phyloP scores from a whole-genome alignment of 768 basidiomycete genomes.

The Sarcomyxa edulis region DNA sequence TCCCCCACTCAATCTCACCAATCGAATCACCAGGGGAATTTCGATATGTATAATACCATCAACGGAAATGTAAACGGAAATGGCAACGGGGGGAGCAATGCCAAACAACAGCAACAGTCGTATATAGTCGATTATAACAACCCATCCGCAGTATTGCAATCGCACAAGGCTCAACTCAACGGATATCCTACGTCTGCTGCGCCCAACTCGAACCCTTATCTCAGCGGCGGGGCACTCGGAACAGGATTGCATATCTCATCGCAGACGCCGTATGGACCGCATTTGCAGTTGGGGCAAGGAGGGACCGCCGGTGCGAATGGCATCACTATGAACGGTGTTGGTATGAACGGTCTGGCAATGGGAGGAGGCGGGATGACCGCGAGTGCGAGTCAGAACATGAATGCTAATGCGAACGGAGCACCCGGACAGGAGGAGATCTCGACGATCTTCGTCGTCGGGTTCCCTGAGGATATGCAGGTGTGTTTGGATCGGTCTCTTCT shows the following conservation, averaged over 20 bases:
- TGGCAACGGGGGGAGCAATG: too few relatives aligned
- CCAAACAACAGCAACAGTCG: too few relatives aligned
- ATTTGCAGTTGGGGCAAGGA: too few relatives aligned
- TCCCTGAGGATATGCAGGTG: slow-evolving; percentile 98
- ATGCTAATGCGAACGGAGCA: slow-evolving; percentile 18
- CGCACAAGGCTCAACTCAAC: too few relatives aligned
- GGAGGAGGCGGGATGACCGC: slow-evolving; percentile 21
- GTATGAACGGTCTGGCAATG: slow-evolving; percentile 12
- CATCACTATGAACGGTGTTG: too few relatives aligned
- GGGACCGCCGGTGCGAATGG: too few relatives aligned
- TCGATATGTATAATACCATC: too few relatives aligned
- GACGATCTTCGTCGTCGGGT: slow-evolving; percentile 97
- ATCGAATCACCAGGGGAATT: too few relatives aligned
- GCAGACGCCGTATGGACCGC: slow-evolving; percentile 74
- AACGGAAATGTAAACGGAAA: too few relatives aligned
- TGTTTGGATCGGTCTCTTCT: slow-evolving; percentile 21
- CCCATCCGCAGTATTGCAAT: slow-evolving; percentile 6
- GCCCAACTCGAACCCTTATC: too few relatives aligned
- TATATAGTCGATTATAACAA: too few relatives aligned
- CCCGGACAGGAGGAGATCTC: slow-evolving; percentile 80
- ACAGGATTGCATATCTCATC: slow-evolving; percentile 49
- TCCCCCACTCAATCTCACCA: slow-evolving; percentile 34
- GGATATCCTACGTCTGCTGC: too few relatives aligned
- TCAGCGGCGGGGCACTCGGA: background rate
- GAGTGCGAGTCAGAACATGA: slow-evolving; percentile 17